A percentile compares a stretch with the other conserved stretches of the same genome.
These are phyloP conservation scores for Circinella minor DNA, from an alignment of 371 early-diverging fungal genomes.

Conservation along the genomic window DNA sequence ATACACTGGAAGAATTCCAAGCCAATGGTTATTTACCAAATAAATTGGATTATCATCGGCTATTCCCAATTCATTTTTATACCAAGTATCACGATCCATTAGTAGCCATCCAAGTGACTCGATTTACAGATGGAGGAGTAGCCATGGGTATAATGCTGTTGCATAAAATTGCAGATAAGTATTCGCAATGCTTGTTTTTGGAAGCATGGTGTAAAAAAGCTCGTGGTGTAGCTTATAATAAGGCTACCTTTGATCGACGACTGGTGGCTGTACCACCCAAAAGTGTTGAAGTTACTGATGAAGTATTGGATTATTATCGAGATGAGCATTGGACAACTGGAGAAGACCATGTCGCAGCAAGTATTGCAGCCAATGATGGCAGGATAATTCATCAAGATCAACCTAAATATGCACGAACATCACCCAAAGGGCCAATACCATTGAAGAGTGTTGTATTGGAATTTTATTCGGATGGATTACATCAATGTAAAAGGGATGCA, in stretches of 20 bases:
- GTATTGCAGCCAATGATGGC: too few relatives aligned
- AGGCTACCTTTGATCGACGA: slow-evolving; percentile 23
- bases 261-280: slow-evolving; percentile 25
- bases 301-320: slow-evolving; percentile 37
- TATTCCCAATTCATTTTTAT: slow-evolving; percentile 52
- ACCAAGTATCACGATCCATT: slow-evolving; percentile 36
- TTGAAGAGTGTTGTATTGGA: slow-evolving; percentile 42
- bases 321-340: slow-evolving; percentile 29
- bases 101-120: slow-evolving; percentile 37
- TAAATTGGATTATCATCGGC: slow-evolving; percentile 44
- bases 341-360: slow-evolving; percentile 6
- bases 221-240: slow-evolving; percentile 20
- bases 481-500: slow-evolving; percentile 40
- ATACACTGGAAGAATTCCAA: slow-evolving; percentile 23
- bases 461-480: slow-evolving; percentile 35
- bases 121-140: slow-evolving; percentile 44
- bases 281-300: slow-evolving; percentile 29
- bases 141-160: slow-evolving; percentile 43
- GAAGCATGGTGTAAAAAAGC: slow-evolving; percentile 45
- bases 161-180: slow-evolving; percentile 44
- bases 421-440: slow-evolving; percentile 38
- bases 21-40: slow-evolving; percentile 37
- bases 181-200: slow-evolving; percentile 38
- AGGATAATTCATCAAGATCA: slow-evolving; percentile 27
- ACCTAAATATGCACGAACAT: slow-evolving; percentile 30